Percentiles rank a stretch among this genome's conserved stretches.
Evolutionary conservation across 225 moss, liverwort and hornwort genomes (phyloP).

Genomic region (Sphagnum contortum): DNA sequence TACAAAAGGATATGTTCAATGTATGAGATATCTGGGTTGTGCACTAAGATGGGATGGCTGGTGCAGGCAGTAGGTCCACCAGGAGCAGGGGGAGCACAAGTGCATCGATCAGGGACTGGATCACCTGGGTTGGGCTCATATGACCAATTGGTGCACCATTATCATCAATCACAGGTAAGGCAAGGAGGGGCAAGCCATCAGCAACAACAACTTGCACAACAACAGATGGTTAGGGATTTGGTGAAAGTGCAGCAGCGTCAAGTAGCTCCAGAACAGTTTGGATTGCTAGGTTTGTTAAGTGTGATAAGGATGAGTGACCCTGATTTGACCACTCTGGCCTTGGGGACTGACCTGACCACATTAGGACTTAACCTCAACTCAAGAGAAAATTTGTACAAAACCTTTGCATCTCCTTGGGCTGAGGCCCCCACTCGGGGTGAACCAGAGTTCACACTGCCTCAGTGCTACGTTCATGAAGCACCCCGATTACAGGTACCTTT

Average conservation of each 20-base stretch:
- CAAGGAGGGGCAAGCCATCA: constrained; percentile 52
- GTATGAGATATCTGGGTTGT: no score
- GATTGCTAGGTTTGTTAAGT: constrained; percentile 87
- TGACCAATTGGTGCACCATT: constrained; percentile 70
- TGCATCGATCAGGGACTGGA: constrained; percentile 2
- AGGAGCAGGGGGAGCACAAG: constrained; percentile 5
- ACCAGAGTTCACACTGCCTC: constrained; percentile 84
- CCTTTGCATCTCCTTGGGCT: constrained; percentile 98
- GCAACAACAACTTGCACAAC: constrained; percentile 37
- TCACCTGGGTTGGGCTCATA: constrained; percentile 32
- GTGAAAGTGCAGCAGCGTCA: constrained; percentile 46
- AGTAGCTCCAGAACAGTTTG: constrained; percentile 76
- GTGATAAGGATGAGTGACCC: constrained; percentile 97
- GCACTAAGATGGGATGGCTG: not conserved
- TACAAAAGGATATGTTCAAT: no score
- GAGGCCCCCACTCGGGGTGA: constrained; percentile 92
- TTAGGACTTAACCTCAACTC: constrained; percentile 96
- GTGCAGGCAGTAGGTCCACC: constrained; percentile 9
- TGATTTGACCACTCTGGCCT: constrained; percentile 89
- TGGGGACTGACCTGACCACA: constrained; percentile 97
- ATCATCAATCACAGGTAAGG: constrained; percentile 67
- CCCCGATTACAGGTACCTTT: constrained; percentile 79
- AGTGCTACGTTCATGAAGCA: constrained; percentile 84
- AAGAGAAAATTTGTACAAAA: constrained; percentile 99
- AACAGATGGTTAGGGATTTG: constrained; percentile 60